These are phyloP conservation scores for Coemansia sp. DNA, from an alignment of 192 early-diverging fungal species.

Conservation along the genomic window DNA sequence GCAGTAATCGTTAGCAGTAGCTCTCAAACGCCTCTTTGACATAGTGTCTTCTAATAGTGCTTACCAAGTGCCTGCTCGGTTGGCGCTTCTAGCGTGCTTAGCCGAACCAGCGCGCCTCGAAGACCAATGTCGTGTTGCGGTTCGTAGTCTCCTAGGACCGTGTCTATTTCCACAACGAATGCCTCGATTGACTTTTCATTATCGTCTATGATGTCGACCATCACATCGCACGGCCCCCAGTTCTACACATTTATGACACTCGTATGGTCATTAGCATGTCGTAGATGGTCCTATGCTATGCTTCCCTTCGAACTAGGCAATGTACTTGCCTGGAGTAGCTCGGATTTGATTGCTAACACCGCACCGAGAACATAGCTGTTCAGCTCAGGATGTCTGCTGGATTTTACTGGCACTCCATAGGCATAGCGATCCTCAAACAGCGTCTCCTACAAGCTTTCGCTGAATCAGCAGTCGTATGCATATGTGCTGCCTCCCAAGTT, in stretches of 20 bases:
- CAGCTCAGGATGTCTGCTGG: slow-evolving; percentile 54
- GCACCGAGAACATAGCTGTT: slow-evolving; percentile 50
- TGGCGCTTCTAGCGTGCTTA: slow-evolving; percentile 29
- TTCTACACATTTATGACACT: slow-evolving; percentile 11
- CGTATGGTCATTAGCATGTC: neutral
- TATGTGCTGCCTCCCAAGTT: neutral
- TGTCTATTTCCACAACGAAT: slow-evolving; percentile 38
- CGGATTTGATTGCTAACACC: slow-evolving; percentile 38
- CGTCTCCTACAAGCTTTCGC: slow-evolving; percentile 18
- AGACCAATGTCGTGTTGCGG: slow-evolving; percentile 31
- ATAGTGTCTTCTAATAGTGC: neutral
- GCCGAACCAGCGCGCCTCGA: slow-evolving; percentile 33
- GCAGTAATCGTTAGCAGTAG: slow-evolving; percentile 1
- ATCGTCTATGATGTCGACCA: slow-evolving; percentile 31
- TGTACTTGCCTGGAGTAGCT: slow-evolving; percentile 40
- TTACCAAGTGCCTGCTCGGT: slow-evolving; percentile 20
- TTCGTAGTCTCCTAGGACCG: slow-evolving; percentile 19
- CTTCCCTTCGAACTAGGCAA: neutral
- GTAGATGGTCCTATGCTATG: neutral
- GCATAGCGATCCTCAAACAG: slow-evolving; percentile 51
- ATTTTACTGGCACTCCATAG: slow-evolving; percentile 54
- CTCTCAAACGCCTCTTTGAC: neutral
- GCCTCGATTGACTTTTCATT: slow-evolving; percentile 22
- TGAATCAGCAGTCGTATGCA: neutral
- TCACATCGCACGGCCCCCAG: slow-evolving; percentile 19